These are phyloP conservation scores for Henckelia pumila DNA, from an alignment of 257 asterid genomes.

Conservation along the genomic window DNA sequence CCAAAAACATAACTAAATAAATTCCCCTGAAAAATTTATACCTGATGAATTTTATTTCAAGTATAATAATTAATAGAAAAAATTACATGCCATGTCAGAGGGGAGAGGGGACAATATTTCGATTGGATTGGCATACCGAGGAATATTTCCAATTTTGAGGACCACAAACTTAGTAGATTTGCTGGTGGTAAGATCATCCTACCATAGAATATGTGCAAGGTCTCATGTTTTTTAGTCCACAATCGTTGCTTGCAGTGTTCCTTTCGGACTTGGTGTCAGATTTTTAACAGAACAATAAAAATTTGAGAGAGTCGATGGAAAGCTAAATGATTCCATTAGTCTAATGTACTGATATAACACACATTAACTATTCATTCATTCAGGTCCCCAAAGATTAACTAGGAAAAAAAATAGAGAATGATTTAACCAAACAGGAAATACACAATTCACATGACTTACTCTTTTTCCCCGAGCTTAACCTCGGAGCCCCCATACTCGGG, in stretches of 20 bases:
- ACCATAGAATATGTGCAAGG: neutral
- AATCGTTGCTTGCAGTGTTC: neutral
- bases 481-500: slow-evolving; percentile 68
- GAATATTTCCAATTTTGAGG: neutral
- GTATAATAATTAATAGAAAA: neutral
- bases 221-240: neutral
- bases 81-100: neutral
- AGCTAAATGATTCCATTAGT: no score
- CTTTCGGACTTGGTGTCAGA: neutral
- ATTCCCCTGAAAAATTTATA: neutral
- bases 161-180: neutral
- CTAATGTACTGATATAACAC: no score
- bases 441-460: slow-evolving; percentile 32
- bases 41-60: neutral
- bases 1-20: neutral
- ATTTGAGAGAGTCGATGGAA: neutral
- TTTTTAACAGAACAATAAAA: neutral
- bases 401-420: neutral
- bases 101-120: no score
- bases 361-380: neutral
- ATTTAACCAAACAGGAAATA: neutral
- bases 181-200: neutral
- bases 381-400: neutral
- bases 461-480: slow-evolving; percentile 66
- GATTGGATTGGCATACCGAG: neutral